phyloP scores from a whole-genome alignment of 495 filamentous ascomycete species.

The Astrocystis sublimbata region DNA sequence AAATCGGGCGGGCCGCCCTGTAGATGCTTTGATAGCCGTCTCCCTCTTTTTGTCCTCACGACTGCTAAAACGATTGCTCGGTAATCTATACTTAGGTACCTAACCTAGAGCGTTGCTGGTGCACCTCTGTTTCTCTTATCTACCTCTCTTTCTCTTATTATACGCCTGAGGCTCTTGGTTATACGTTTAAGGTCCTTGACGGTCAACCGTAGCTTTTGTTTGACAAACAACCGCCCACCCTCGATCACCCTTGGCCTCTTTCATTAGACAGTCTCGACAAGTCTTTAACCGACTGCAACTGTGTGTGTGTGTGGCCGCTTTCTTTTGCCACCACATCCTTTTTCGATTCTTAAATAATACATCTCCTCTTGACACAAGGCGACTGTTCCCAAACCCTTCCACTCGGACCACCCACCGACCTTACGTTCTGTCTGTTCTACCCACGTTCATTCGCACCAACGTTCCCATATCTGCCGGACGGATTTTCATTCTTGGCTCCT shows the following conservation, averaged over 20 bases:
- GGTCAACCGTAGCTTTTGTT: constrained; percentile 20
- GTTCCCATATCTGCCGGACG: constrained; percentile 31
- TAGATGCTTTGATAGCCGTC: constrained; percentile 1
- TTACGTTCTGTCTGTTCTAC: neutral
- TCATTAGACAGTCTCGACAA: neutral
- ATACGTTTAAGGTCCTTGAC: constrained; percentile 32
- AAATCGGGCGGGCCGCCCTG: constrained; percentile 11
- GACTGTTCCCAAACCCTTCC: neutral
- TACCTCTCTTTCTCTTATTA: neutral
- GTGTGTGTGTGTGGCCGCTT: constrained; percentile 17
- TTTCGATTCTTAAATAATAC: constrained; percentile 11
- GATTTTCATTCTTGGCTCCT: constrained; percentile 18
- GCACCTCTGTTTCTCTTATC: constrained; percentile 5
- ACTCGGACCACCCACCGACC: neutral
- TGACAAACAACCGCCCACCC: constrained; percentile 5
- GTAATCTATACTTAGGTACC: constrained; percentile 1
- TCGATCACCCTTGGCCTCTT: constrained; percentile 5
- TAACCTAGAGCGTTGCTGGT: constrained; percentile 14
- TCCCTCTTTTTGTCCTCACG: constrained; percentile 11
- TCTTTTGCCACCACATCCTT: constrained; percentile 11
- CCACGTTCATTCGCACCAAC: constrained; percentile 22
- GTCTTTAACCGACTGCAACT: constrained; percentile 17
- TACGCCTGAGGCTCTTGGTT: constrained; percentile 10
- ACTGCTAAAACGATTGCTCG: neutral
- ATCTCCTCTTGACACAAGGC: constrained; percentile 18